Conservation (phyloP, 2,329 filamentous ascomycete genomes). For the Aspergillus transmontanensis region DNA sequence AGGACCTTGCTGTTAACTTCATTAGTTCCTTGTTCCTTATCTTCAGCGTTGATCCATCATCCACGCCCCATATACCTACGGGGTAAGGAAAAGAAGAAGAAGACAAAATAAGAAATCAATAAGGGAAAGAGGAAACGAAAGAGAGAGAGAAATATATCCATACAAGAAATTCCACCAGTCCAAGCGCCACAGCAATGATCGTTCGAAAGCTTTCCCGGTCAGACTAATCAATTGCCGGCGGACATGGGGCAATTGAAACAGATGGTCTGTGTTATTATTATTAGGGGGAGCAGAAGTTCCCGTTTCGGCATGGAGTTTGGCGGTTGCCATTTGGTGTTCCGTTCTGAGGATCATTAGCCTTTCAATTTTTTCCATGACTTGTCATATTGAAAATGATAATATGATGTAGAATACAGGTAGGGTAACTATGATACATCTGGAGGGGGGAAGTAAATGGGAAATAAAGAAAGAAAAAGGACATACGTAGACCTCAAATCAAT, state of each 20-base stretch:
- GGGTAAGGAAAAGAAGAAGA: constrained; percentile 3
- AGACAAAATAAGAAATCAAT: background rate
- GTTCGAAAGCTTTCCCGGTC: constrained; percentile 72
- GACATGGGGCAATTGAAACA: constrained; percentile 65
- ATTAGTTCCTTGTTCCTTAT: background rate
- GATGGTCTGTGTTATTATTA: constrained; percentile 52
- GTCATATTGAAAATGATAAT: background rate
- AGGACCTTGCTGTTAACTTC: constrained; percentile 53
- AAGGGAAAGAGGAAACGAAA: too few species aligned
- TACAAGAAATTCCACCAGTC: constrained; percentile 68
- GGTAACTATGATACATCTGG: background rate
- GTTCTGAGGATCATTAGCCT: constrained; percentile 53
- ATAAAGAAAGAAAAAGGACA: constrained; percentile 13
- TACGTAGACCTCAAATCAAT: constrained; percentile 80
- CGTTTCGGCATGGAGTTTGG: constrained; percentile 56
- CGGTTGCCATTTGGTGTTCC: constrained; percentile 69
- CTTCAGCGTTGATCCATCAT: background rate
- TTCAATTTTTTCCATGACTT: background rate
- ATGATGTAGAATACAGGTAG: background rate
- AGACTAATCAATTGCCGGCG: constrained; percentile 70
- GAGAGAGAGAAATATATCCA: constrained; percentile 21
- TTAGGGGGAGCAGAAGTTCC: constrained; percentile 47
- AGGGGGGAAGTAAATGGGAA: too few species aligned
- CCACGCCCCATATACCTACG: background rate
- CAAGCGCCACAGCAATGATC: constrained; percentile 67